Evolutionary conservation across 495 filamentous ascomycete genomes (phyloP).

Genomic region (Penicillium riverlandense): DNA sequence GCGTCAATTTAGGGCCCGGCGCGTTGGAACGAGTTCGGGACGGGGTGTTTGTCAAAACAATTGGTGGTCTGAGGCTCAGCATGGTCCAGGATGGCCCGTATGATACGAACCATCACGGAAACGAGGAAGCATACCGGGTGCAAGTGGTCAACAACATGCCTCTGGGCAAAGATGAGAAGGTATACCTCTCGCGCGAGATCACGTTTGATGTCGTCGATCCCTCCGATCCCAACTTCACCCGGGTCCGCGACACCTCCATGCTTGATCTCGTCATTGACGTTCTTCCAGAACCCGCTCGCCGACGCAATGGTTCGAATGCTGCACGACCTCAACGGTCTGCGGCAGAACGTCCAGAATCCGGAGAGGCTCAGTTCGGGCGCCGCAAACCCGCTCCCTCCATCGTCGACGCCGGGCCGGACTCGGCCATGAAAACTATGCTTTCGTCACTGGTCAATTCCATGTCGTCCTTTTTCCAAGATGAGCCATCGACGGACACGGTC

Average conservation of each 20-base stretch:
- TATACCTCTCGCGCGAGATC: constrained; percentile 71
- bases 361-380: constrained; percentile 9
- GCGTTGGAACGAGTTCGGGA: constrained; percentile 56
- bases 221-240: constrained; percentile 76
- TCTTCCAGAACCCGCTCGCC: constrained; percentile 30
- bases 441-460: constrained; percentile 53
- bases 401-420: constrained; percentile 26
- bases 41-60: constrained; percentile 70
- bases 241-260: constrained; percentile 62
- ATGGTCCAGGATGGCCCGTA: constrained; percentile 61
- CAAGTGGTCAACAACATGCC: constrained; percentile 72
- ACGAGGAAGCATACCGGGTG: constrained; percentile 53
- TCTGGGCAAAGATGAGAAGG: constrained; percentile 82
- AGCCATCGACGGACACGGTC: constrained; percentile 21
- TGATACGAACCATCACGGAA: constrained; percentile 14
- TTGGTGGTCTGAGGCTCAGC: constrained; percentile 71
- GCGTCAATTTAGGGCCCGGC: constrained; percentile 39
- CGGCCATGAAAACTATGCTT: constrained; percentile 43
- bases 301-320: constrained; percentile 33
- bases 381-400: constrained; percentile 8
- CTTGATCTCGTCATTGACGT: constrained; percentile 66
- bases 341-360: constrained; percentile 11
- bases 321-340: constrained; percentile 21
- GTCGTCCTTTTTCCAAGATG: constrained; percentile 45
- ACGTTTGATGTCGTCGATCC: constrained; percentile 63